Evolutionary conservation across 140 eudicot genomes (phyloP), one percentile per base, ranked within the genome.

Genomic region (Ambrosia hybrid): DNA sequence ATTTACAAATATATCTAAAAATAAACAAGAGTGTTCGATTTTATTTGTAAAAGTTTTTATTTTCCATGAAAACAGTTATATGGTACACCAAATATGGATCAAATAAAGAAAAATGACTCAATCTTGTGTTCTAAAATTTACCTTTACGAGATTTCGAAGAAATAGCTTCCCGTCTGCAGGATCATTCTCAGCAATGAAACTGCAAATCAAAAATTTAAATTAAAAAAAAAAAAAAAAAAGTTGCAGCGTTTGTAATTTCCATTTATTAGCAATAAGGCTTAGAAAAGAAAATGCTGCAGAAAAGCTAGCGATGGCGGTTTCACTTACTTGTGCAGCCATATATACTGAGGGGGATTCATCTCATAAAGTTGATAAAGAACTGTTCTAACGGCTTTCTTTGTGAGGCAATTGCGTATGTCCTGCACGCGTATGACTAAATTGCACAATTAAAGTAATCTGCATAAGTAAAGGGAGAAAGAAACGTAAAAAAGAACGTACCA

Each of bases 351-450:
- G 0, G 96, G 96, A 51, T 91, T 89, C 97, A 89, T 79, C 78
- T 91, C 97, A 69, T 91, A 85, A 13, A 91, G 97, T 71, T 91
- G 96, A 59, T 79, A 45, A 56, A 86, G 87, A 65, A 91, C 87
- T 4, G 97, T 91, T 77, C 85, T 88, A 65, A 82, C 91, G 30
- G 93, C 96, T 78, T 91, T 88, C 30, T 17, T 60, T 3, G 96
- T 88, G 81, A 91, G 75, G 61, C 75, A 71, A 67, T 91, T 82
- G 67, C 88, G 73, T 15, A 89, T 34, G 68, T 78, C 81, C 97
- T 91, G 85, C 84, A 79, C 6, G 9, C 62, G 71, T 13, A 67
- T 3, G 16, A 71, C 61, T 56, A 21, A 9, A 33, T 33, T 62
- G 4, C 26, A 61, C 57, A 56, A 51, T 0, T 7, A 12, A 51